Evolutionary conservation across 306 rosid genomes (phyloP), one percentile per base, ranked within the genome.

Genomic region (Alnus rubra): DNA sequence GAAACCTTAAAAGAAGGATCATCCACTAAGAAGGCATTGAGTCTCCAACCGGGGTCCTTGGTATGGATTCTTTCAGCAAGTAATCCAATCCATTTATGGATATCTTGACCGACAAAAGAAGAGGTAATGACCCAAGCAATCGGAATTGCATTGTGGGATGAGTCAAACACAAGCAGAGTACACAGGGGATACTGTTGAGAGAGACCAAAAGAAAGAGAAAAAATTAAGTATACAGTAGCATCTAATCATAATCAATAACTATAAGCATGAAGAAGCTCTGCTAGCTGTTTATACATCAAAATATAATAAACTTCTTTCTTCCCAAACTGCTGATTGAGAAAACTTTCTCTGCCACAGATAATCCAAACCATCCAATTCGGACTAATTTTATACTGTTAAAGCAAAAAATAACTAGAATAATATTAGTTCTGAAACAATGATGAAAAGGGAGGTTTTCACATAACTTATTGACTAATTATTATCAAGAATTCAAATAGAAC

Each of bases 41-140:
- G 89, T 83, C 87, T 88, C 93, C 95, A 92, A 82, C 84, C 70
- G 28, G 92, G 83, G 62, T 92, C 97, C 89, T 86, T 92, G 76
- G 82, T 69, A 71, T 78, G 85, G 71, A 90, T 62, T 82, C 88
- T 86, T 80, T 90, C 91, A 77, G 83, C 88, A 52, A 90, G 87
- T 84, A 86, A 70, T 39, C 89, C 91, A 50, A 90, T 86, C 97
- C 95, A 92, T 56, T 89, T 92, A 73, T 80, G 87, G 76, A 87
- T 82, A 83, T 77, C 84, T 83, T 90, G 90, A 80, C 89, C 75
- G 51, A 74, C 56, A 42, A 82, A 85, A 51, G 95, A 87, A 60
- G 93, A 87, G 78, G 91, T 73, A 81, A 92, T 86, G 83, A 92
- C 76, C 97, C 97, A 92, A 78, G 95, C 93, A 86, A 89, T 93